Conservation (phyloP, 2,329 filamentous ascomycete genomes). For the Phialophora verrucosa region DNA sequence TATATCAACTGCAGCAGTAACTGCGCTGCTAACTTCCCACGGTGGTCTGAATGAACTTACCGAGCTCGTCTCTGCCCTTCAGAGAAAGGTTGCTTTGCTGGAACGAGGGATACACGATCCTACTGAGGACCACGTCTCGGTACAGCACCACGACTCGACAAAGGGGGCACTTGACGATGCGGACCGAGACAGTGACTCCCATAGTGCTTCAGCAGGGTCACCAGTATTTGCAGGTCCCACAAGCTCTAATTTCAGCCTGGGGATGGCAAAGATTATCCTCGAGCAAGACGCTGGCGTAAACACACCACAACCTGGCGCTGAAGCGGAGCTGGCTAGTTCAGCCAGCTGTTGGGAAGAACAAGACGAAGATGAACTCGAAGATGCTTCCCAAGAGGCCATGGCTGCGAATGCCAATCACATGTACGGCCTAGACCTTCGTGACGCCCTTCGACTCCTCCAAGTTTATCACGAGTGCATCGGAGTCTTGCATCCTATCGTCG, state of each 20-base stretch:
- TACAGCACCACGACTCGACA: background rate
- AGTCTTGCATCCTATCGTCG: conserved; percentile 22
- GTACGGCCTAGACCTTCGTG: conserved; percentile 10
- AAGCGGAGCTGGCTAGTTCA: conserved; percentile 17
- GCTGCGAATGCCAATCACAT: background rate
- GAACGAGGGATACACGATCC: conserved; percentile 17
- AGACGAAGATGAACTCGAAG: conserved; percentile 14
- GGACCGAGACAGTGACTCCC: background rate
- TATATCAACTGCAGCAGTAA: background rate
- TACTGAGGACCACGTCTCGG: background rate
- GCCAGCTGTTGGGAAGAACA: conserved; percentile 15
- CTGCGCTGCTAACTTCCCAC: background rate
- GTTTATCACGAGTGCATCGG: conserved; percentile 23
- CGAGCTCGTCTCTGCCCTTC: conserved; percentile 19
- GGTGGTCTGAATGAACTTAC: conserved; percentile 22
- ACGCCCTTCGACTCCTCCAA: conserved; percentile 23
- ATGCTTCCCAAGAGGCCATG: background rate
- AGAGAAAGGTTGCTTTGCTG: conserved; percentile 24
- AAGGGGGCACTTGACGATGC: background rate
- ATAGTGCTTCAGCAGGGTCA: conserved; percentile 1
- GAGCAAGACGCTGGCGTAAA: conserved; percentile 13
- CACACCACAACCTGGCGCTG: background rate
- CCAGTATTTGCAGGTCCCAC: conserved; percentile 26
- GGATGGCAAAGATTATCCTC: conserved; percentile 23
- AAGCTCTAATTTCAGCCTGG: conserved; percentile 26